Base-by-base conservation (phyloP, 2,329 filamentous ascomycete species). In the Bipolaris cookei region DNA sequence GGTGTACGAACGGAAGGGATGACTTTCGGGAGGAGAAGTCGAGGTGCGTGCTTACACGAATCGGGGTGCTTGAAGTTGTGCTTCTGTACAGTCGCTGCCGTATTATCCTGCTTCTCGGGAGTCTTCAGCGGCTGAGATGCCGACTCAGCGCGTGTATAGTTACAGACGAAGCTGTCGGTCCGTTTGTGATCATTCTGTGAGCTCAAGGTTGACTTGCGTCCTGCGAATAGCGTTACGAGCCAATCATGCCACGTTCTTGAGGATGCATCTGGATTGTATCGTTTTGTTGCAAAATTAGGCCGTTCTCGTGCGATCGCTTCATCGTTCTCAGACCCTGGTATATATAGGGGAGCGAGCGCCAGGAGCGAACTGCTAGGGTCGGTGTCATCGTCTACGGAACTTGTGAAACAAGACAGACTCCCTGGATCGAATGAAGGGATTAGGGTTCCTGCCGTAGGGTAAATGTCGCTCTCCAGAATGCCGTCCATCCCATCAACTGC, bases 211-310 rank as follows among this genome's bases (percentile, higher is more conserved):
- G 39, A 14, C 34, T 48, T 57, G 43, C 54, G 55, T 5, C 62
- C 60, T 5, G 60, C 54, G 35, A 66, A 65, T 2, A 66, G 54
- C 2, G 21, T 42, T 8, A 67, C 44, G 2, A 65, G 16, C 14
- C 32, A 53, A 14, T 58, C 43, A 6, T 63, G 38, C 41, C 57
- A 51, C 16, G 23, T 42, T 4, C 20, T 18, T 14, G 37, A 37
- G 1, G 42, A 14, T 13, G 1, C 5, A 10, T 32, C 16, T 14
- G 37, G 6, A 8, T 39, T 47, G 43, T 11, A 10, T 16, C 42
- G 35, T 42, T 38, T 21, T n/a, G 30, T 32, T 2, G 18, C 1
- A 5, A 34, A 38, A 4, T 14, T 16, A 39, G 11, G 20, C 42
- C n/a, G 25, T 2, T 5, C 28, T 38, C n/a, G 38, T 43, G 28